Evolutionary conservation across 805 yeast species (phyloP), one percentile per base, ranked within the genome.

Genomic region (Scheffersomyces spartinae): DNA sequence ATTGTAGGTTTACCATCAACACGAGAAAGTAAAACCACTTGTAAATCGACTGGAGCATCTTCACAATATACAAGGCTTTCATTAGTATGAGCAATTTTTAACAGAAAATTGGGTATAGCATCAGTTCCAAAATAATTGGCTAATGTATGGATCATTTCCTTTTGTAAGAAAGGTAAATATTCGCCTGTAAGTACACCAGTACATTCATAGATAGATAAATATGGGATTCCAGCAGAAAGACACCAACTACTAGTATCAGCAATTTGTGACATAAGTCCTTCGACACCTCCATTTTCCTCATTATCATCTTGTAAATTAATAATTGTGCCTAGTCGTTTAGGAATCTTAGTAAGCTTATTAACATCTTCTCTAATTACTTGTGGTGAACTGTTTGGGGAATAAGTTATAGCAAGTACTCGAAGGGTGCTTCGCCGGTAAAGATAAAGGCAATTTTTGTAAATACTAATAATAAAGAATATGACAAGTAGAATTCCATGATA

Each of bases 1-100:
- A 91, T 74, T 11, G 95, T 77, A 28, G 85, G 78, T 34, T 93
- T 74, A 5, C 98, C 98, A 49, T 91, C 97, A 20, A 72, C 69
- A 20, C 66, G 63, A 6, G 88, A 74, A 17, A 86, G 54, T 29
- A 91, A 52, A 15, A 73, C 63, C 33, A 88, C 65, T 27, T 68
- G 73, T 29, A 88, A 64, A 29, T 72, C 75, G 18, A 60, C 55
- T 12, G 45, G 49, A 15, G 47, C 52, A 8, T 55, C 41, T 32
- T 30, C 35, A 30, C 57, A 64, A 29, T 60, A 64, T 10, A 57
- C 46, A 26, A 61, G 40, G n/a, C n/a, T n/a, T n/a, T n/a, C n/a
- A 40, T 73, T 75, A 24, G 69, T 51, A 47, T 80, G 86, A 12
- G 95, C 94, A 14, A 80, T 61, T 32, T 59, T 65, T 21, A 84